A percentile compares a stretch with the other conserved stretches of the same genome.
Evolutionary conservation across 2,329 filamentous ascomycete species (phyloP).

Genomic region (Aureobasidium uvarum): DNA sequence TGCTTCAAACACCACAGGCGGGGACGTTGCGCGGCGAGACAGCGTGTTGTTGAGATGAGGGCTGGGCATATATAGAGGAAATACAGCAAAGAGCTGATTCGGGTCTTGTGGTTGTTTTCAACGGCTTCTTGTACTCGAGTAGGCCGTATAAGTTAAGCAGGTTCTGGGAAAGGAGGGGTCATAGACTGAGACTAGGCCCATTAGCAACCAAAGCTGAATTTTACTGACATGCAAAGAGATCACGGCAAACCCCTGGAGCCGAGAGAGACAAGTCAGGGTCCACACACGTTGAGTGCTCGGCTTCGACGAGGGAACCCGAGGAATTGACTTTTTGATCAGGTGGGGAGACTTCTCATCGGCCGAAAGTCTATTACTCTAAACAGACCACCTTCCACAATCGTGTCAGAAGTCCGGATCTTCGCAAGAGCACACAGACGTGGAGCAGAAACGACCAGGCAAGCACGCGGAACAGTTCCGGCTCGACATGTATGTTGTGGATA

Average conservation of each 20-base stretch:
- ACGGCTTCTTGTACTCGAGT: not conserved
- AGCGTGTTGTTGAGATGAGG: not conserved
- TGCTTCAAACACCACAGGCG: not conserved
- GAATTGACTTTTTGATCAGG: not conserved
- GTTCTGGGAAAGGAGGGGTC: not conserved
- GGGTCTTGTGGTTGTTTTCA: not conserved
- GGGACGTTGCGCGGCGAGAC: not conserved
- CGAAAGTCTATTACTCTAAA: conserved; percentile 19
- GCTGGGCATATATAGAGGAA: not conserved
- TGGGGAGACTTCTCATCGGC: not conserved
- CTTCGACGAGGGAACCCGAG: not conserved
- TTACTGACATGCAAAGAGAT: conserved; percentile 4
- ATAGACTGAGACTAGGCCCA: not conserved
- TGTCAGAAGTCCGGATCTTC: not conserved
- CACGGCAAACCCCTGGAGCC: conserved; percentile 5
- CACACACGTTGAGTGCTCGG: conserved; percentile 16
- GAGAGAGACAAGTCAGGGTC: not conserved
- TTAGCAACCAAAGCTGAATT: not conserved
- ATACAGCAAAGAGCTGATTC: not conserved
- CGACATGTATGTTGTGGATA: not conserved
- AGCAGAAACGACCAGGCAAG: not conserved
- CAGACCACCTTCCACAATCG: not conserved
- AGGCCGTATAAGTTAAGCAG: not conserved
- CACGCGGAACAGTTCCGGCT: not conserved
- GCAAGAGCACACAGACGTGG: not conserved